These are phyloP conservation scores for Podaxis sp. DNA, from an alignment of 768 basidiomycete genomes.

Conservation along the genomic window DNA sequence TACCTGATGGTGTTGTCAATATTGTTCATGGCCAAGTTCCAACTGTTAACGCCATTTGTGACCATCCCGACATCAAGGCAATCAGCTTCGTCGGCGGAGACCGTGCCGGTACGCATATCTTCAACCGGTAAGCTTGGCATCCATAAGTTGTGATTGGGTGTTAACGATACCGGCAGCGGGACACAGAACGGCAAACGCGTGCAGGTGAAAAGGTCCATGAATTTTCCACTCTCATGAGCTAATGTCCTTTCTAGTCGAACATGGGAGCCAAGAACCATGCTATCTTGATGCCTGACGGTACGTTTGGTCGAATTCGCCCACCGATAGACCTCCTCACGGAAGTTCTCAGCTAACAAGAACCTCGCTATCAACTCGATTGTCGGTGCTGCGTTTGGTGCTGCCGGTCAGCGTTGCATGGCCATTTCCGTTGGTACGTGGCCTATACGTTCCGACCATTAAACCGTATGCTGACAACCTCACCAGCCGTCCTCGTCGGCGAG, in stretches of 20 bases:
- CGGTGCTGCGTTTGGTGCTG: conserved; percentile 95
- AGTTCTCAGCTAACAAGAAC: conserved; percentile 78
- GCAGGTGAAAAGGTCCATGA: conserved; percentile 41
- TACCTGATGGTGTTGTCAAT: conserved; percentile 88
- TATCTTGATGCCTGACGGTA: conserved; percentile 91
- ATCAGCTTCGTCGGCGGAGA: conserved; percentile 98
- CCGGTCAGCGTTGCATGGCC: conserved; percentile 98
- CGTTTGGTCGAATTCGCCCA: conserved; percentile 17
- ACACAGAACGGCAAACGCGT: conserved; percentile 88
- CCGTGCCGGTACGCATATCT: conserved; percentile 90
- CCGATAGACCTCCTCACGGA: neutral
- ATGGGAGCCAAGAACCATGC: conserved; percentile 98
- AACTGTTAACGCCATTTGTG: conserved; percentile 93
- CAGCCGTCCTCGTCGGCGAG: conserved; percentile 81
- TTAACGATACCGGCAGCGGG: conserved; percentile 46
- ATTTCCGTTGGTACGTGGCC: conserved; percentile 74
- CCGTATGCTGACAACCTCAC: neutral
- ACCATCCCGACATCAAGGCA: conserved; percentile 87
- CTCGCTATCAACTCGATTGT: conserved; percentile 87
- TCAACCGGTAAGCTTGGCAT: conserved; percentile 56
- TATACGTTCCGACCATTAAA: neutral
- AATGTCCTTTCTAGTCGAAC: conserved; percentile 33
- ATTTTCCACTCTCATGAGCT: neutral
- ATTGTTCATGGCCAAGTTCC: conserved; percentile 88
- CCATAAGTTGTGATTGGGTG: neutral